Evolutionary conservation across 2,329 filamentous ascomycete species (phyloP), one percentile per base, ranked within the genome.

Genomic region (Aspergillus tubingensis): DNA sequence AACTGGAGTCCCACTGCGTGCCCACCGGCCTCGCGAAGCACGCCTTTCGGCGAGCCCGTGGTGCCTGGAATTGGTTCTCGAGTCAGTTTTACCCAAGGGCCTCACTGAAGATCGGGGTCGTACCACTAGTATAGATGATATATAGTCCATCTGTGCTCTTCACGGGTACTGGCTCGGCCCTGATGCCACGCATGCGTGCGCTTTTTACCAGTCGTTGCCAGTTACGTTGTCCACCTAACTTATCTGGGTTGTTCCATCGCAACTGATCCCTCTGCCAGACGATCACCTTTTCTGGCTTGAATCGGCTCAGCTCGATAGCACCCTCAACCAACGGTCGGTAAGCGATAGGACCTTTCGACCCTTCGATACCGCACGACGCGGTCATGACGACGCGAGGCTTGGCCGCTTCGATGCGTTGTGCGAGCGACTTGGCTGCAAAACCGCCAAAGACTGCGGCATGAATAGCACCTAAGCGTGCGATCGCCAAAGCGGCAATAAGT

Each of bases 371-470:
- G 75, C 93, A 97, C 8, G 91, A 96, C 0, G 93, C 92, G 0
- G 93, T 96, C 73, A 97, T 85, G 52, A 97, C 86, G 8, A 85
- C 87, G 8, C 85, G 85, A 7, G 93, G 91, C 36, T 84, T 84
- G 7, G 90, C 91, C 0, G 91, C 90, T 54, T 96, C 92, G 66
- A 98, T 96, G 25, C 93, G 85, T 77, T 97, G 93, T 1, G 92
- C 91, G 48, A 97, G 82, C 3, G 92, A 91, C 8, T 83, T 81
- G 0, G 92, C 83, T 0, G 91, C 92, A 73, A 98, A 98, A 0
- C 94, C 93, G 44, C 94, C 94, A 76, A 97, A 97, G 3, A 98
- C 94, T 4, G 96, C 91, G 3, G 91, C 88, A 73, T 98, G 94
- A 55, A 97, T 87, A 15, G 92, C 94, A 10, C 93, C 94, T 0